phyloP scores from a whole-genome alignment of 768 basidiomycete genomes.

The Glaciozyma martinii region DNA sequence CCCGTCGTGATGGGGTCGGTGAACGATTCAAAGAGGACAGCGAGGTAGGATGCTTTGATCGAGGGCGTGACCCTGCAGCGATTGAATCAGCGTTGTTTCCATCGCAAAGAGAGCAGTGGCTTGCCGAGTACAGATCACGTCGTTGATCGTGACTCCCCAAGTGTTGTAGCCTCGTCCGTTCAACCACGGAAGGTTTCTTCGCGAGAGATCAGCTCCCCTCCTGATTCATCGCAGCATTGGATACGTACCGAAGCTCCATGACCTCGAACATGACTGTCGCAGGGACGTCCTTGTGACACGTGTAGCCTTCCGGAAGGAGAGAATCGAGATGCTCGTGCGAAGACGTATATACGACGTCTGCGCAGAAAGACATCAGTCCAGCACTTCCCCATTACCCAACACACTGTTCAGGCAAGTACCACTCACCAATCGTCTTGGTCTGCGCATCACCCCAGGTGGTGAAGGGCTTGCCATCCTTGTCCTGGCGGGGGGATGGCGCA shows the following conservation, averaged over 20 bases:
- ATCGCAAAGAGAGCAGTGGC: not conserved
- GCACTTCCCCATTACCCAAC: too few species aligned
- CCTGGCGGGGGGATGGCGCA: not conserved
- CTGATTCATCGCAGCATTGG: too few species aligned
- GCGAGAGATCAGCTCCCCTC: too few species aligned
- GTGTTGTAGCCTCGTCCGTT: constrained; percentile 1
- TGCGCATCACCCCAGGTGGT: not conserved
- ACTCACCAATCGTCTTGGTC: not conserved
- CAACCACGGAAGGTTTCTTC: not conserved
- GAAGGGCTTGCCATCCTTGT: not conserved
- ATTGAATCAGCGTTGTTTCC: not conserved
- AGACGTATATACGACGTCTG: not conserved
- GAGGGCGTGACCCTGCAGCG: not conserved
- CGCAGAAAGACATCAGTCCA: too few species aligned
- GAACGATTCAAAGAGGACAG: not conserved
- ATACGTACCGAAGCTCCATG: constrained; percentile 3
- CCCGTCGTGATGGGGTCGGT: constrained; percentile 5
- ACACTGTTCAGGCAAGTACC: too few species aligned
- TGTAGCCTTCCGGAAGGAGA: not conserved
- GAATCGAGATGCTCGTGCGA: not conserved
- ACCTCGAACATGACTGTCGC: constrained; percentile 1
- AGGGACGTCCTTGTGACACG: not conserved
- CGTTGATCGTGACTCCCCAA: not conserved
- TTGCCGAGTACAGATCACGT: not conserved
- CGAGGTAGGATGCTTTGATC: not conserved